Evolutionary conservation across 129 eudicot species (phyloP).

Genomic region (Saposhnikovia divaricata): DNA sequence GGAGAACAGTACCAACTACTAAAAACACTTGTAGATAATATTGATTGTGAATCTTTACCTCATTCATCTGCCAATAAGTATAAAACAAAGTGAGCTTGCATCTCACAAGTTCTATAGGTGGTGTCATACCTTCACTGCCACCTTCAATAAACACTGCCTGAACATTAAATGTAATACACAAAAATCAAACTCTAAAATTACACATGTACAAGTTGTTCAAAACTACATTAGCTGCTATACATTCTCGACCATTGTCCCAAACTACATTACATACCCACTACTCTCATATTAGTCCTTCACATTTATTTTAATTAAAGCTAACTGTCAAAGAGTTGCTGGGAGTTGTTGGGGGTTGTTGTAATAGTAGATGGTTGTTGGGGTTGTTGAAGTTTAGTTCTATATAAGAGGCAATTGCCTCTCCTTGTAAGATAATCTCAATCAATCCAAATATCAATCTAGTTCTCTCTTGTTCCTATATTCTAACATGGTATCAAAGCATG

Average conservation of each 20-base stretch:
- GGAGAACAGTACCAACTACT: neutral
- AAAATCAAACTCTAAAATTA: neutral
- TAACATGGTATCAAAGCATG: no score
- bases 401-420: no score
- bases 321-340: no score
- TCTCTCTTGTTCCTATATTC: no score
- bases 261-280: neutral
- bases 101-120: slow-evolving; percentile 60
- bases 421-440: no score
- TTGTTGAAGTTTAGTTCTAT: no score
- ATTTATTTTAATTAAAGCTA: neutral
- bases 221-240: neutral
- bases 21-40: neutral
- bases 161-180: slow-evolving; percentile 14
- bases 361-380: no score
- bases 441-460: no score
- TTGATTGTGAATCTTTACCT: slow-evolving; percentile 36
- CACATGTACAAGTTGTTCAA: neutral
- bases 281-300: neutral
- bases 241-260: neutral
- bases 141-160: slow-evolving; percentile 59
- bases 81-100: slow-evolving; percentile 80
- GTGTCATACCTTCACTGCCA: slow-evolving; percentile 16
- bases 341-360: no score
- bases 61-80: slow-evolving; percentile 80